Conservation (phyloP, 495 filamentous ascomycete genomes). For the Parathielavia hyrcaniae region DNA sequence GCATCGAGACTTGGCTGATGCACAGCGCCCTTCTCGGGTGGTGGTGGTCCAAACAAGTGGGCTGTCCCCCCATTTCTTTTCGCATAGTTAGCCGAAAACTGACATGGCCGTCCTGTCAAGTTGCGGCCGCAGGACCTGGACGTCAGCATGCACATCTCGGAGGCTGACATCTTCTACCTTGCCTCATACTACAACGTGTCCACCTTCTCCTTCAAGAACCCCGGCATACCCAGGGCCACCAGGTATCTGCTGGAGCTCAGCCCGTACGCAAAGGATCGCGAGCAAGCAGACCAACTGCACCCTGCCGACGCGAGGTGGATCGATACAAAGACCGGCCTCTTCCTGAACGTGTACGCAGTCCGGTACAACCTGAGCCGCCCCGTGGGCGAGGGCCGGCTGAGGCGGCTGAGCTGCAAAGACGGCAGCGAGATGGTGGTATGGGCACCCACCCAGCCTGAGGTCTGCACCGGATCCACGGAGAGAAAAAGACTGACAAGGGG, state of each 20-base stretch:
- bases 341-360: slow-evolving; percentile 62
- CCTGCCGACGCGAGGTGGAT: slow-evolving; percentile 75
- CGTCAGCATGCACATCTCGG: slow-evolving; percentile 65
- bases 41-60: slow-evolving; percentile 32
- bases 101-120: slow-evolving; percentile 12
- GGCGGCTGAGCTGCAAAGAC: slow-evolving; percentile 40
- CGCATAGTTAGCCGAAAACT: background rate
- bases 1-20: slow-evolving; percentile 30
- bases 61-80: background rate
- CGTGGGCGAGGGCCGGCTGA: slow-evolving; percentile 33
- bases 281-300: slow-evolving; percentile 55
- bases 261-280: slow-evolving; percentile 55
- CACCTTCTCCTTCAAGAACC: slow-evolving; percentile 49
- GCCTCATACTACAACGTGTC: slow-evolving; percentile 61
- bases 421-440: slow-evolving; percentile 32
- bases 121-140: slow-evolving; percentile 72
- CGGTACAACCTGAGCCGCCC: slow-evolving; percentile 30
- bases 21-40: slow-evolving; percentile 28
- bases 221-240: slow-evolving; percentile 38
- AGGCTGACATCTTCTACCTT: slow-evolving; percentile 57
- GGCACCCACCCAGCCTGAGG: no score
- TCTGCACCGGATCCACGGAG: background rate
- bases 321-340: slow-evolving; percentile 62
- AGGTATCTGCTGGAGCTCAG: slow-evolving; percentile 67
- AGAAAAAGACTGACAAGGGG: background rate